These are phyloP conservation scores for Trametes cinnabarina DNA, from an alignment of 768 basidiomycete species.

Conservation along the genomic window DNA sequence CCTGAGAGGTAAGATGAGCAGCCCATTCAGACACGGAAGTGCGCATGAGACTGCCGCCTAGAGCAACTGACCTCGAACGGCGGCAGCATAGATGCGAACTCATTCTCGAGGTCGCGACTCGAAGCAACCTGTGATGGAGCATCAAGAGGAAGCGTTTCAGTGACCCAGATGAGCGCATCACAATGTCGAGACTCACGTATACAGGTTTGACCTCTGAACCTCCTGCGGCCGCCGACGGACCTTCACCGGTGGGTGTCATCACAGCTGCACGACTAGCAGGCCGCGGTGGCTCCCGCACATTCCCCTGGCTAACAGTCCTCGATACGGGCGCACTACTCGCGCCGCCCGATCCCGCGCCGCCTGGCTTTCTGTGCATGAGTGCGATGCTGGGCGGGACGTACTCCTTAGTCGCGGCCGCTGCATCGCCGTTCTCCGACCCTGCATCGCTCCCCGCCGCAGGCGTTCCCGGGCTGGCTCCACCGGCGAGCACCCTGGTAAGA, in stretches of 20 bases:
- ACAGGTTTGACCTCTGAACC: slow-evolving; percentile 55
- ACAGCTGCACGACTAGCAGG: slow-evolving; percentile 61
- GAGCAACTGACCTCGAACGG: slow-evolving; percentile 64
- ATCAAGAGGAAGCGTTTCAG: neutral
- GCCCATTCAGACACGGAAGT: neutral
- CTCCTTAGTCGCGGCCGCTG: slow-evolving; percentile 43
- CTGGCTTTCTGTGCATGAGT: slow-evolving; percentile 52
- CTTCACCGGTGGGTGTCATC: slow-evolving; percentile 39
- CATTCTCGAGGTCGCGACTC: slow-evolving; percentile 76
- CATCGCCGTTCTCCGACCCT: slow-evolving; percentile 60
- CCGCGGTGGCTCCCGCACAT: slow-evolving; percentile 48
- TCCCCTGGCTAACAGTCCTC: slow-evolving; percentile 50
- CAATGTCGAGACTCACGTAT: slow-evolving; percentile 52
- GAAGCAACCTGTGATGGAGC: slow-evolving; percentile 67
- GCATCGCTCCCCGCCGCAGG: slow-evolving; percentile 50
- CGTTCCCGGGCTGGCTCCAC: slow-evolving; percentile 39
- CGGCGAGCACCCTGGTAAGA: slow-evolving; percentile 59
- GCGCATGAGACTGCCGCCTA: neutral
- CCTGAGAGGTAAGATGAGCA: slow-evolving; percentile 42
- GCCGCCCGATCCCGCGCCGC: slow-evolving; percentile 2
- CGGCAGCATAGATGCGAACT: slow-evolving; percentile 77
- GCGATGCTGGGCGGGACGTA: slow-evolving; percentile 77
- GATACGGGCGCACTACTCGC: slow-evolving; percentile 31
- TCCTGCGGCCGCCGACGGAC: slow-evolving; percentile 34
- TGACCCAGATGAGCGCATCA: neutral